Evolutionary conservation across 2,329 filamentous ascomycete species (phyloP).

Genomic region (Atkinsonella hypoxylon): DNA sequence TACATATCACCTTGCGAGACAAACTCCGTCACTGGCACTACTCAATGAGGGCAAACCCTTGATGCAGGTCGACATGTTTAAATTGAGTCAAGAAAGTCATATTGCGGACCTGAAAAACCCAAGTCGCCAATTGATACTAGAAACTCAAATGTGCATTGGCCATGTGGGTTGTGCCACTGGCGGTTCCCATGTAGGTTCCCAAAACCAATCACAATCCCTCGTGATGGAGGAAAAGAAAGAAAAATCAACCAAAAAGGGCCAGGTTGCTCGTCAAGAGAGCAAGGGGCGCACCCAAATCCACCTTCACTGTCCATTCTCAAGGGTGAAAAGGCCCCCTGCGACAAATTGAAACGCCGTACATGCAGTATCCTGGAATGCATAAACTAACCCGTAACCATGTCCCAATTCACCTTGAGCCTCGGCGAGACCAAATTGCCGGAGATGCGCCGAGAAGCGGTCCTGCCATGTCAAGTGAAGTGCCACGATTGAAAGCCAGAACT

Average conservation of each 20-base stretch:
- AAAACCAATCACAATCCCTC: neutral
- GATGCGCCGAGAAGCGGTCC: neutral
- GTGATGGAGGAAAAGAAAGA: neutral
- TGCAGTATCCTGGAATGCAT: slow-evolving; percentile 6
- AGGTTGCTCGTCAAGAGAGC: neutral
- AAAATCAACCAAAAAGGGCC: neutral
- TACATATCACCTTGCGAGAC: neutral
- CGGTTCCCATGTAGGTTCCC: slow-evolving; percentile 1
- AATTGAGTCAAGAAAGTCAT: neutral
- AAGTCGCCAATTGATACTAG: neutral
- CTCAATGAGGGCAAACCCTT: too few species aligned
- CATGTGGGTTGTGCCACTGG: slow-evolving; percentile 6
- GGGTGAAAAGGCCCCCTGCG: neutral
- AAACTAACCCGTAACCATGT: neutral
- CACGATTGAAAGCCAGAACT: neutral
- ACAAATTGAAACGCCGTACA: slow-evolving; percentile 5
- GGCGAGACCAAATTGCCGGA: neutral
- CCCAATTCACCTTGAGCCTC: neutral
- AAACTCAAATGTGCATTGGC: neutral
- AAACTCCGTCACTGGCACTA: neutral
- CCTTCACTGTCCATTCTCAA: neutral
- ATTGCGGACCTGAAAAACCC: neutral
- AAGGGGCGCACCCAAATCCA: neutral
- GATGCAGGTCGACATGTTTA: too few species aligned
- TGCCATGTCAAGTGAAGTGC: neutral